Evolutionary conservation across 106 monocot species (phyloP).

Genomic region (Iris macrosiphon): DNA sequence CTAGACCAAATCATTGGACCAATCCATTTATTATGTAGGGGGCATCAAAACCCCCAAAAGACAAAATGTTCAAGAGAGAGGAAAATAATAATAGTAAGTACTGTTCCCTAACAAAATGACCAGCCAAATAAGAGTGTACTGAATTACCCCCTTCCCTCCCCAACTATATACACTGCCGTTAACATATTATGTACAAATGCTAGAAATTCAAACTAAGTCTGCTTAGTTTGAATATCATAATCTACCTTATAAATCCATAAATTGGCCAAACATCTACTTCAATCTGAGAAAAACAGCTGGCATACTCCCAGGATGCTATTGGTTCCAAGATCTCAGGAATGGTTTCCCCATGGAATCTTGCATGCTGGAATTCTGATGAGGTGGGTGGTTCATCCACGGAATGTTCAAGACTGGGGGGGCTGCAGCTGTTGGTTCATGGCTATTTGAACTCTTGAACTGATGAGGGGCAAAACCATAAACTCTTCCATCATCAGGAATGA

Average conservation of each 20-base stretch:
- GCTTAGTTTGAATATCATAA: too few relatives aligned
- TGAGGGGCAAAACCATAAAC: constrained; percentile 2
- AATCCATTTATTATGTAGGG: too few relatives aligned
- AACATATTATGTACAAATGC: too few relatives aligned
- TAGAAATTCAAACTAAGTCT: too few relatives aligned
- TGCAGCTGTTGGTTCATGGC: constrained; percentile 1
- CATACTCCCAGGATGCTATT: constrained; percentile 2
- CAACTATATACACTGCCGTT: too few relatives aligned
- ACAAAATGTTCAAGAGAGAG: too few relatives aligned
- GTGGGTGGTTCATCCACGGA: constrained; percentile 21
- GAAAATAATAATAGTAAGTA: too few relatives aligned
- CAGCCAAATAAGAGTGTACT: too few relatives aligned
- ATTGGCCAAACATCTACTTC: background rate
- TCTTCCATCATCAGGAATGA: background rate
- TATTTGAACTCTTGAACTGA: constrained; percentile 11
- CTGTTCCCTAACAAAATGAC: too few relatives aligned
- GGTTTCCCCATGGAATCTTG: constrained; percentile 15
- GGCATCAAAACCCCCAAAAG: too few relatives aligned
- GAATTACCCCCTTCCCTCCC: too few relatives aligned
- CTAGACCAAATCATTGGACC: too few relatives aligned
- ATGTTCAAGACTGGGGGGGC: constrained; percentile 1
- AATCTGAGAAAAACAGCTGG: background rate
- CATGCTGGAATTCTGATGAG: constrained; percentile 8
- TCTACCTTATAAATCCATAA: background rate
- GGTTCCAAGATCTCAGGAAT: constrained; percentile 23